These are phyloP conservation scores for Flagelloscypha sp. DNA, from an alignment of 768 basidiomycete species.

Conservation along the genomic window DNA sequence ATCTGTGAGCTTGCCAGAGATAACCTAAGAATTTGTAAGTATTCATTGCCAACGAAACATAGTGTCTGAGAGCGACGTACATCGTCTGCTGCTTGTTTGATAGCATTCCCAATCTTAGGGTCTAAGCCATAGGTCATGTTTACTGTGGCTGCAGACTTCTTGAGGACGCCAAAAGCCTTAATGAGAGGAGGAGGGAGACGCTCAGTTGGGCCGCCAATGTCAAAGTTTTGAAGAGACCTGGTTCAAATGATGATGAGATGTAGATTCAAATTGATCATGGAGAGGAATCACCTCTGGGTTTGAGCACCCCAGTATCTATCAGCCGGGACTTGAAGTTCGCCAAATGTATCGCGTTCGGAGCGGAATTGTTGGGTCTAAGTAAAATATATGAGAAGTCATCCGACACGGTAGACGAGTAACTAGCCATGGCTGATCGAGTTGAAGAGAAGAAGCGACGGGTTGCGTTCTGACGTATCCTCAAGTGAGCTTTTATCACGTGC, in stretches of 20 bases:
- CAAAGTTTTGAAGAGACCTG: slow-evolving; percentile 94
- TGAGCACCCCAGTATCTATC: slow-evolving; percentile 97
- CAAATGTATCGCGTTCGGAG: slow-evolving; percentile 90
- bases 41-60: slow-evolving; percentile 3
- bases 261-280: neutral
- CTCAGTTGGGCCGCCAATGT: slow-evolving; percentile 93
- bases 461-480: too few relatives aligned
- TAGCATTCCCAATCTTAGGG: slow-evolving; percentile 77
- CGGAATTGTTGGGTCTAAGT: slow-evolving; percentile 51
- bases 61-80: slow-evolving; percentile 30
- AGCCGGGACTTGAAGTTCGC: slow-evolving; percentile 81
- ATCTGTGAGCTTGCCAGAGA: slow-evolving; percentile 87
- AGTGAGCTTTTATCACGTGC: too few relatives aligned
- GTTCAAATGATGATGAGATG: slow-evolving; percentile 1
- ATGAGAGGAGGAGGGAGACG: slow-evolving; percentile 92
- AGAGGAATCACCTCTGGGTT: slow-evolving; percentile 69
- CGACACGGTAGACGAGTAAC: too few relatives aligned
- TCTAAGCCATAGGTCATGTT: slow-evolving; percentile 90
- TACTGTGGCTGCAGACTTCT: slow-evolving; percentile 91
- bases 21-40: slow-evolving; percentile 54
- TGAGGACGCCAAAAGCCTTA: slow-evolving; percentile 95
- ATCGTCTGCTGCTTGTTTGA: slow-evolving; percentile 91
- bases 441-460: slow-evolving; percentile 28
- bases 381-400: too few relatives aligned
- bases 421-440: slow-evolving; percentile 23